These are phyloP conservation scores for Phytophthora boehmeriae DNA, from an alignment of 352 stramenopile species.

Conservation along the genomic window DNA sequence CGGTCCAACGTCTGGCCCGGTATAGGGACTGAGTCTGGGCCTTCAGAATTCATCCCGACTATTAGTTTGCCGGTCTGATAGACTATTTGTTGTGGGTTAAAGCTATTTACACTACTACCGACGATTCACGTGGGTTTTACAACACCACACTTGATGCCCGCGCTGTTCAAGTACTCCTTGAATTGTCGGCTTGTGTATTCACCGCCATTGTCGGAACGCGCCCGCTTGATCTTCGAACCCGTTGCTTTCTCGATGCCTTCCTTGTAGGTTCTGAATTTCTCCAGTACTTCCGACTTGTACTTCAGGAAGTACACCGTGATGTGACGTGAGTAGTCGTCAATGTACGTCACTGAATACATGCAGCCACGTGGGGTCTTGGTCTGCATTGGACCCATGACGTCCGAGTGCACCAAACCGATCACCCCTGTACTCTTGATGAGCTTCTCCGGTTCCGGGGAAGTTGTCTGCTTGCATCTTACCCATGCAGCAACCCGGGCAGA, in stretches of 20 bases:
- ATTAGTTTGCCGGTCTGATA: no score
- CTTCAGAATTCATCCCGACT: no score
- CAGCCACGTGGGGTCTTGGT: conserved; percentile 6
- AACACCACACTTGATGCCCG: no score
- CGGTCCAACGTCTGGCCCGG: no score
- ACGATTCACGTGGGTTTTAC: no score
- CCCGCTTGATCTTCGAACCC: conserved; percentile 10
- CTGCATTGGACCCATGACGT: conserved; percentile 23
- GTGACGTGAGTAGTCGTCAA: conserved; percentile 21
- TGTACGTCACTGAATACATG: conserved; percentile 4
- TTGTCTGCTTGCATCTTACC: neutral
- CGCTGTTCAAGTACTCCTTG: no score
- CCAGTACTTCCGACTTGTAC: conserved; percentile 25
- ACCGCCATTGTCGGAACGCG: conserved; percentile 23
- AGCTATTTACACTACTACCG: no score
- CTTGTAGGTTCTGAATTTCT: conserved; percentile 18
- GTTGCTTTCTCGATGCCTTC: conserved; percentile 5
- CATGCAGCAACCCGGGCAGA: conserved; percentile 10
- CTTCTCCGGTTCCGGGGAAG: conserved; percentile 10
- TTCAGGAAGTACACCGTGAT: conserved; percentile 25
- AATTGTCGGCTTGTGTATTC: no score
- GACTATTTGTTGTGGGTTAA: no score
- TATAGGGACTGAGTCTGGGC: no score
- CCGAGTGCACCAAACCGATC: conserved; percentile 4
- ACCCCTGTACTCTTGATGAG: neutral